These are phyloP conservation scores for Exophiala calicioides DNA, from an alignment of 2,329 filamentous ascomycete genomes.

Conservation along the genomic window DNA sequence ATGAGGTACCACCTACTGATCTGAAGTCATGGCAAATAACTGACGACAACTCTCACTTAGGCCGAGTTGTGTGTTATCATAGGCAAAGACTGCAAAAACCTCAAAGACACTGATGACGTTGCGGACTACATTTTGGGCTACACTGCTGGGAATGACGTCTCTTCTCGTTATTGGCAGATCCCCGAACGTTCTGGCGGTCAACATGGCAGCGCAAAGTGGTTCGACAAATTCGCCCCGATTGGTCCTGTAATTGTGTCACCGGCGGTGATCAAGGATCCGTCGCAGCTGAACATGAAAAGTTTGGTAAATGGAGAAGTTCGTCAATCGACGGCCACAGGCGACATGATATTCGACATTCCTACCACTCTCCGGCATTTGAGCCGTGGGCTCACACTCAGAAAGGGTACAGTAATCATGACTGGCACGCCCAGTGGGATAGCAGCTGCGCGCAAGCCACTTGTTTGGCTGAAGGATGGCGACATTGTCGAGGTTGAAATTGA, in stretches of 20 bases:
- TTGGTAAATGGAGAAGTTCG: slow-evolving; percentile 40
- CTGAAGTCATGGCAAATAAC: no score
- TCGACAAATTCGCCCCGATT: slow-evolving; percentile 58
- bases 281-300: slow-evolving; percentile 33
- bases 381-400: slow-evolving; percentile 39
- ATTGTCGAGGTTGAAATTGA: slow-evolving; percentile 50
- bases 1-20: slow-evolving; percentile 6
- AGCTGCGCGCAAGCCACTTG: slow-evolving; percentile 41
- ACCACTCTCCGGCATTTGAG: slow-evolving; percentile 38
- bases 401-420: slow-evolving; percentile 42
- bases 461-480: slow-evolving; percentile 39
- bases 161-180: slow-evolving; percentile 69
- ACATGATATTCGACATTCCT: slow-evolving; percentile 42
- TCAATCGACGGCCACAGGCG: slow-evolving; percentile 39
- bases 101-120: slow-evolving; percentile 52
- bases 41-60: background rate
- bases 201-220: slow-evolving; percentile 59
- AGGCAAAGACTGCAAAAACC: slow-evolving; percentile 45
- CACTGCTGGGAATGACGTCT: slow-evolving; percentile 75
- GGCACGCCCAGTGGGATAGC: slow-evolving; percentile 47
- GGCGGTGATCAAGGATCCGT: slow-evolving; percentile 34
- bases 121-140: slow-evolving; percentile 75
- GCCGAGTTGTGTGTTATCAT: slow-evolving; percentile 39
- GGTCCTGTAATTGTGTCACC: slow-evolving; percentile 51
- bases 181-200: slow-evolving; percentile 63